A percentile compares a stretch with the other conserved stretches of the same genome.
Evolutionary conservation across 352 stramenopile genomes (phyloP).

Genomic region (Thalassiosira ordinaria): DNA sequence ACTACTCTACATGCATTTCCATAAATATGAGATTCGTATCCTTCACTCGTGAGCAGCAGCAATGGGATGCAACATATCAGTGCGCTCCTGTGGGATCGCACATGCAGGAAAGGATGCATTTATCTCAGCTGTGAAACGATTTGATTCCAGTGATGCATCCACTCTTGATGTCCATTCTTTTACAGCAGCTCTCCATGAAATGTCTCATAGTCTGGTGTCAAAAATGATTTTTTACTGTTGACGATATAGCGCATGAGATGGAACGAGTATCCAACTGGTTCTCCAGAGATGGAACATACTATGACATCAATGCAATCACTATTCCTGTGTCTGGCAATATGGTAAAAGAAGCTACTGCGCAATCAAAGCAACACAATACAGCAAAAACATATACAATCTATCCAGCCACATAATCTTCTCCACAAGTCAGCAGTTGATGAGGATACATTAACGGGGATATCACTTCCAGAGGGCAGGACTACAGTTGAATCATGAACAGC

Average conservation of each 20-base stretch:
- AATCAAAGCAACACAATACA: constrained; percentile 7
- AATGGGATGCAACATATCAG: constrained; percentile 33
- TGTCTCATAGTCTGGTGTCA: not conserved
- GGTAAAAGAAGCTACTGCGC: not conserved
- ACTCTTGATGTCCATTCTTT: not conserved
- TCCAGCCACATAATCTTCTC: constrained; percentile 29
- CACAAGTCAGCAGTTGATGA: constrained; percentile 23
- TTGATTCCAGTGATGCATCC: not conserved
- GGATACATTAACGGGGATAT: constrained; percentile 2
- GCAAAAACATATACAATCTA: constrained; percentile 1
- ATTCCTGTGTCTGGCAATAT: not conserved
- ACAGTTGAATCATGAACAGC: not conserved
- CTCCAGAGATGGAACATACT: constrained; percentile 1
- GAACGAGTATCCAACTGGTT: constrained; percentile 30
- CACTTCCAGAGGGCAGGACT: constrained; percentile 16
- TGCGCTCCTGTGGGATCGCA: not conserved
- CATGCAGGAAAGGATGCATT: not conserved
- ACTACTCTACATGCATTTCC: constrained; percentile 18
- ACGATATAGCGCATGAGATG: too few species aligned
- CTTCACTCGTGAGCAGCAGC: constrained; percentile 30
- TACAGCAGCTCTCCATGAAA: not conserved
- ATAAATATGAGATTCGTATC: constrained; percentile 1
- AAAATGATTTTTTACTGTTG: too few species aligned
- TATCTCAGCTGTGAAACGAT: not conserved
- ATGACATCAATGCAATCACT: constrained; percentile 19